Evolutionary conservation across 2,329 filamentous ascomycete species (phyloP), one percentile per base, ranked within the genome.

Genomic region (Botrytis paeoniae): DNA sequence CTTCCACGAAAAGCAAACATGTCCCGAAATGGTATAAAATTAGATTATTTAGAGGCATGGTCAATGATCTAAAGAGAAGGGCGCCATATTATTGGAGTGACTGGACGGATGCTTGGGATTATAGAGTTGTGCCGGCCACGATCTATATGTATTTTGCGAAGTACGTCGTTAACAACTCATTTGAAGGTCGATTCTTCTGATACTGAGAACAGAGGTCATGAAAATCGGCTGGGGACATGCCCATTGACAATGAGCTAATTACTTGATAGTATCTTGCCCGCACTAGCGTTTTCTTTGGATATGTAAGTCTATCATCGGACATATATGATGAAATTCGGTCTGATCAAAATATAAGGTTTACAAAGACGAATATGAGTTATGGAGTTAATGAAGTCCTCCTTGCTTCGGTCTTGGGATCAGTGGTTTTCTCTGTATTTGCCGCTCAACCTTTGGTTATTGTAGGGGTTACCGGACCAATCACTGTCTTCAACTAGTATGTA

Each of bases 71-170:
- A 48, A 89, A 89, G 76, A 89, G 93, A 73, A 85, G 94, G 75
- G 87, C 87, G 12, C 94, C 94, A 1, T 97, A 87, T 80, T 97
- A 96, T 80, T 85, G 84, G 83, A 95, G 91, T 82, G 94, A 97
- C 82, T 97, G 92, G 92, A 85, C 81, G 29, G 94, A 97, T 84
- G 94, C 94, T 1, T 96, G 93, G 93, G 92, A 97, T 80, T 97
- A 97, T 84, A 89, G 94, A 71, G 93, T 97, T 60, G 87, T 97
- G 57, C 94, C 94, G 1, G 93, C 93, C 25, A 97, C 94, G 16
- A 85, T 97, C 43, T 97, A 97, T 83, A 97, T 97, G 93, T 97
- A 96, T 84, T 97, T 97, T 86, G 93, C 94, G 75, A 97, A 97
- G 93, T 95, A 86, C 75, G 29, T 62, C 75, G 29, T 62, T 54